These are phyloP conservation scores for Penicillium sp. DNA, from an alignment of 2,329 filamentous ascomycete genomes.

Conservation along the genomic window DNA sequence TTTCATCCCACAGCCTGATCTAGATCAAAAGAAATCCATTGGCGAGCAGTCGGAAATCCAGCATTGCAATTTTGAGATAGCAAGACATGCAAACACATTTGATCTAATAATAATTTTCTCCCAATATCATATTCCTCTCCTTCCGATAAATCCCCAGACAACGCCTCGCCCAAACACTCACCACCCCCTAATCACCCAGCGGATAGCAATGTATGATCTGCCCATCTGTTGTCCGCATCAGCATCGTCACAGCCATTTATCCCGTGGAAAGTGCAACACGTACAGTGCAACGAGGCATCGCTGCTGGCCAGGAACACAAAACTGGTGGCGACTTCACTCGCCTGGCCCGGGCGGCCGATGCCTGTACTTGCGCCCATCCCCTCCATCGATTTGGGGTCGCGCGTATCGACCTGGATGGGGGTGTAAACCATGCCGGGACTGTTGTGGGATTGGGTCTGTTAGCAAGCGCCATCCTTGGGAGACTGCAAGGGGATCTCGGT, in stretches of 20 bases:
- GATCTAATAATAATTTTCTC: too few species aligned
- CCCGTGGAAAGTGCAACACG: constrained; percentile 12
- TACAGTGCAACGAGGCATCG: constrained; percentile 38
- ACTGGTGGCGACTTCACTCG: constrained; percentile 41
- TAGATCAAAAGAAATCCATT: too few species aligned
- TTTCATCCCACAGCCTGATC: too few species aligned
- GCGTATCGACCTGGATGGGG: constrained; percentile 37
- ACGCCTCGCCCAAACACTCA: background rate
- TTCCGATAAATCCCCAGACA: too few species aligned
- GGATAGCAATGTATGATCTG: constrained; percentile 38
- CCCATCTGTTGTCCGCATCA: constrained; percentile 31
- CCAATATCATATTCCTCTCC: too few species aligned
- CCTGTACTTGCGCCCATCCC: constrained; percentile 28
- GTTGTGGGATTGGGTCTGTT: background rate
- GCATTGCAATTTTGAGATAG: too few species aligned
- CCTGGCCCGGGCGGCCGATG: constrained; percentile 38
- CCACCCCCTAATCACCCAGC: constrained; percentile 28
- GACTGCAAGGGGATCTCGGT: too few species aligned
- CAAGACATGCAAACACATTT: too few species aligned
- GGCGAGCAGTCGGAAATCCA: too few species aligned
- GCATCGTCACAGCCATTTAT: background rate
- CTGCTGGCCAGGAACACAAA: constrained; percentile 41
- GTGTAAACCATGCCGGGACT: constrained; percentile 38
- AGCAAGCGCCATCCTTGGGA: background rate
- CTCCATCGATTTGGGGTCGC: constrained; percentile 36